phyloP scores from a whole-genome alignment of 2,329 filamentous ascomycete genomes.

The Teratosphaeria gauchensis region DNA sequence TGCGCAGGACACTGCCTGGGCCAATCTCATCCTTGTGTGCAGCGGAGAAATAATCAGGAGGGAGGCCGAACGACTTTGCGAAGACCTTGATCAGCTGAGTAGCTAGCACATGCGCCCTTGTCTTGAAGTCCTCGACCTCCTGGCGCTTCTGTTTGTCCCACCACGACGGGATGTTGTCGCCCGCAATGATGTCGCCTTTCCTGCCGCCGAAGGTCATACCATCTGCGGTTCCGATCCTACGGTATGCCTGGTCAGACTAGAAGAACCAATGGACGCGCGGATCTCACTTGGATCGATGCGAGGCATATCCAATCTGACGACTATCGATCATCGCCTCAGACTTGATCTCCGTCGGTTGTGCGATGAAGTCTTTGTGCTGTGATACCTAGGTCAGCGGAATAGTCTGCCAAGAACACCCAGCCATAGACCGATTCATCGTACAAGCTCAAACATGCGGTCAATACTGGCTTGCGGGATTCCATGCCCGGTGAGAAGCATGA shows the following conservation, averaged over 20 bases:
- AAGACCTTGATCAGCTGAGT: constrained; percentile 12
- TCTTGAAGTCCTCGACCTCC: constrained; percentile 14
- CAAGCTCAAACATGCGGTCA: constrained; percentile 6
- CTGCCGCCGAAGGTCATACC: background rate
- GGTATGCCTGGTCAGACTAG: constrained; percentile 8
- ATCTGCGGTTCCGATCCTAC: background rate
- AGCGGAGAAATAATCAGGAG: constrained; percentile 8
- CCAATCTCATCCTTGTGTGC: constrained; percentile 8
- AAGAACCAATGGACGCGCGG: too few relatives aligned
- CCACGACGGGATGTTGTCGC: constrained; percentile 6
- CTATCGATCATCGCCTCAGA: constrained; percentile 9
- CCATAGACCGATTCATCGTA: background rate
- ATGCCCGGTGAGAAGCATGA: constrained; percentile 10
- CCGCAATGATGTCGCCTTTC: background rate
- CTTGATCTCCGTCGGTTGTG: background rate
- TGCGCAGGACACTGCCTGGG: constrained; percentile 5
- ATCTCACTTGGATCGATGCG: constrained; percentile 10
- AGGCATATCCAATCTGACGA: constrained; percentile 9
- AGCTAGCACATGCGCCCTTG: constrained; percentile 12
- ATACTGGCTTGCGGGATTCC: constrained; percentile 6
- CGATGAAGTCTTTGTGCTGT: background rate
- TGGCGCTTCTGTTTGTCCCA: constrained; percentile 10
- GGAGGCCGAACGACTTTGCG: constrained; percentile 8
- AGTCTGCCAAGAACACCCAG: constrained; percentile 1
- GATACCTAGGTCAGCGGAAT: background rate